Evolutionary conservation across 73 alveolate genomes (phyloP).

Genomic region (Paraurostyla sp.): DNA sequence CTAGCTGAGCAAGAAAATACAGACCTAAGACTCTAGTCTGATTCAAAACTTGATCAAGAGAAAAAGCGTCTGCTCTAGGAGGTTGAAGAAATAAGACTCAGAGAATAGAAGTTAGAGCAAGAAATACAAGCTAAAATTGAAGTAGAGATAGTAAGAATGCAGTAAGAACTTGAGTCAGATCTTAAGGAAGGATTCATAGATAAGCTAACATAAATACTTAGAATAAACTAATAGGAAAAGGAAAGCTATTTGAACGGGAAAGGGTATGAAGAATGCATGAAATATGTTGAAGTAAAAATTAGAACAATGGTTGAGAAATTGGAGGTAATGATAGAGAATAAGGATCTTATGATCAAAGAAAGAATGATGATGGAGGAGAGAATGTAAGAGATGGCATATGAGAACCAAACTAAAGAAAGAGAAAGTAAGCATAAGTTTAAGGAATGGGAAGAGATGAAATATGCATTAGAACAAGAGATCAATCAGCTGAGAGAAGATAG

Average conservation of each 20-base stretch:
- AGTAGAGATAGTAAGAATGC: constrained; percentile 17
- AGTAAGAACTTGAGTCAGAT: background rate
- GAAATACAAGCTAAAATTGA: background rate
- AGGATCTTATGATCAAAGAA: constrained; percentile 26
- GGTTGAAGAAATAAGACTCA: constrained; percentile 9
- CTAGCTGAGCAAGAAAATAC: constrained; percentile 26
- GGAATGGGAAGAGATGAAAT: background rate
- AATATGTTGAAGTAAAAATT: background rate
- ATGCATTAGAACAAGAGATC: background rate
- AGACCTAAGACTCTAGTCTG: background rate
- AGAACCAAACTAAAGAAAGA: background rate
- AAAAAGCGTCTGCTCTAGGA: background rate
- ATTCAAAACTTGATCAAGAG: background rate
- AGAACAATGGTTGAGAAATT: background rate
- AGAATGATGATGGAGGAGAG: constrained; percentile 33
- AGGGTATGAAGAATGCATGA: background rate
- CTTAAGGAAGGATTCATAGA: background rate
- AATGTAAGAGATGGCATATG: constrained; percentile 17
- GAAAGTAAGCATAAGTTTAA: background rate
- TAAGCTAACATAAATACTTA: background rate
- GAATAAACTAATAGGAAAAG: background rate
- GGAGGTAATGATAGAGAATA: constrained; percentile 1
- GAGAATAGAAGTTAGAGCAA: background rate
- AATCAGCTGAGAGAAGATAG: background rate
- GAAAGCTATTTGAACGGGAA: background rate